These are phyloP conservation scores for Salvia rosmarinus DNA, from an alignment of 257 asterid genomes.

Conservation along the genomic window DNA sequence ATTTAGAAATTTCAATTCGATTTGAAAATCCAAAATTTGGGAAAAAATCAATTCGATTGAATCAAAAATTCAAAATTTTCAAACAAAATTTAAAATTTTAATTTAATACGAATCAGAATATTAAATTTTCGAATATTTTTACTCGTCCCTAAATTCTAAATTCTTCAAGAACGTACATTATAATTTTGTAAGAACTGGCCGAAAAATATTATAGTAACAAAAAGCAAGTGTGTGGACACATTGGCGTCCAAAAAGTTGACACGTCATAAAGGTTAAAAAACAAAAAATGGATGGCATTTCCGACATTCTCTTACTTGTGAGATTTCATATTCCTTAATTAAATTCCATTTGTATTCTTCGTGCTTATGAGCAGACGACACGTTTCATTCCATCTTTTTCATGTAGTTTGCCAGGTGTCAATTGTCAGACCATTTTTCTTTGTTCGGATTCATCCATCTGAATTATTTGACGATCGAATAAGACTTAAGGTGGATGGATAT, in stretches of 20 bases:
- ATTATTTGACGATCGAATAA: not conserved
- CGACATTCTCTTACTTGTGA: not conserved
- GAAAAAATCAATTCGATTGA: too few species aligned
- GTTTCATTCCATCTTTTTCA: not conserved
- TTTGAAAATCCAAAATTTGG: too few species aligned
- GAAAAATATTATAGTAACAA: too few species aligned
- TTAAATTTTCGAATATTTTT: too few species aligned
- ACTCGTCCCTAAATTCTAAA: too few species aligned
- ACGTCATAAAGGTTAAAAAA: slow-evolving; percentile 24
- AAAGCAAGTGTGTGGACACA: not conserved
- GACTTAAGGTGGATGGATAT: not conserved
- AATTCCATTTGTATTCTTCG: slow-evolving; percentile 16
- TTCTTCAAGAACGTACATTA: too few species aligned
- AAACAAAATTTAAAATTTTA: too few species aligned
- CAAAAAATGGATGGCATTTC: not conserved
- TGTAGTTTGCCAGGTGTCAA: not conserved
- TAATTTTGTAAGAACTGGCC: too few species aligned
- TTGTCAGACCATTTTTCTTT: not conserved
- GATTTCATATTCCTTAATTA: slow-evolving; percentile 19
- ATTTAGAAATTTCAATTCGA: too few species aligned
- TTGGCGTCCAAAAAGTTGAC: slow-evolving; percentile 21
- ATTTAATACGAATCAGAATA: too few species aligned
- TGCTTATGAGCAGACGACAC: slow-evolving; percentile 27
- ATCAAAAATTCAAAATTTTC: too few species aligned
- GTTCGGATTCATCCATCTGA: not conserved